Evolutionary conservation across 345 rosid genomes (phyloP), one percentile per base, ranked within the genome.

Genomic region (Eutrema heterophyllum): DNA sequence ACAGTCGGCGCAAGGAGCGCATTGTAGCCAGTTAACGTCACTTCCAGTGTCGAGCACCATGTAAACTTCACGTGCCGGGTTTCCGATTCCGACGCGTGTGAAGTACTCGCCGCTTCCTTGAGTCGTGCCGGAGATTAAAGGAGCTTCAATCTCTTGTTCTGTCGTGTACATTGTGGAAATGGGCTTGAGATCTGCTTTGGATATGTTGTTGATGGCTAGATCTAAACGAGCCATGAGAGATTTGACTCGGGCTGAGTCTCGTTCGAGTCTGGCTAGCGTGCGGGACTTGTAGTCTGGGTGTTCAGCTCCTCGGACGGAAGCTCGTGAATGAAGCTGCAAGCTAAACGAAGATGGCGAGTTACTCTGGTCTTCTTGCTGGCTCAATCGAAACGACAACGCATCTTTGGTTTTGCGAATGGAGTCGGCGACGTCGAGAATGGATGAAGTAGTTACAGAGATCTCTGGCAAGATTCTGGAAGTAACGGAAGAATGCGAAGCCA

Each of bases 101-200:
- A 93, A 93, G 67, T 91, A 93, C 90, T 91, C 98, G 21, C 98
- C 98, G 39, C 97, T 93, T 60, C 98, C 98, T 62, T 88, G 96
- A 67, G 88, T 86, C 7, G 88, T 68, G 3, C 97, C 96, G 0
- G 98, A 93, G 10, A 89, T 79, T 55, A 93, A 27, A 12, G 96
- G 96, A 38, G 86, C 77, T 75, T 86, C 83, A 0, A 80, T 76
- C 18, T 53, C 75, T 54, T 80, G 64, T 32, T 63, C 79, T 0
- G 81, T 72, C 1, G 64, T 51, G 57, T 71, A 59, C 57, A 53
- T 59, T 35, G 64, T 51, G 12, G 9, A 13, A 10, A 63, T 71
- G 3, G 90, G 86, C n/a, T 85, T 64, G 66, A 87, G 91, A 84
- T 87, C 86, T 33, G 89, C 71, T 14, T 4, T 54, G 29, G 81